Evolutionary conservation across 345 rosid species (phyloP).

Genomic region (Noccaea bulbosa): DNA sequence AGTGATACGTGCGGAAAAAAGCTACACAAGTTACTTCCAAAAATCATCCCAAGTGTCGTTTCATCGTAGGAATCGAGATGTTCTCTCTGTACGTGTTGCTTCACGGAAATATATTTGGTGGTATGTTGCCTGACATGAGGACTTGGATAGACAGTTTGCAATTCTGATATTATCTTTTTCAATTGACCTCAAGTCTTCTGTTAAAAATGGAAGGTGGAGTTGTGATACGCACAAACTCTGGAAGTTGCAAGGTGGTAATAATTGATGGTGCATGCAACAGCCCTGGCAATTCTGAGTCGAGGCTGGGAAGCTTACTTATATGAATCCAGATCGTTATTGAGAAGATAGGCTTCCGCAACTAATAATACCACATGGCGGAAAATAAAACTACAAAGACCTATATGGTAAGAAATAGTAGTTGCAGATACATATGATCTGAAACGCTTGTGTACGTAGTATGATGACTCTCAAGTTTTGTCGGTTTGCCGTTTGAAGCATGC

Average conservation of each 20-base stretch:
- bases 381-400: neutral
- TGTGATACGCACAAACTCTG: neutral
- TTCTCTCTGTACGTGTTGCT: constrained; percentile 30
- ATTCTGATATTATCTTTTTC: neutral
- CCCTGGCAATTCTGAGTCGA: neutral
- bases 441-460: too few species aligned
- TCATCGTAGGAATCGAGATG: constrained; percentile 32
- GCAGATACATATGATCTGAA: too few species aligned
- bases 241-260: constrained; percentile 18
- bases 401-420: constrained; percentile 12
- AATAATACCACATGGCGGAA: neutral
- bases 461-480: too few species aligned
- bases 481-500: too few species aligned
- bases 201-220: constrained; percentile 11
- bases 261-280: constrained; percentile 15
- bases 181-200: neutral
- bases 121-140: constrained; percentile 19
- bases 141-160: constrained; percentile 10
- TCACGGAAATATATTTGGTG: constrained; percentile 4
- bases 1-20: constrained; percentile 49
- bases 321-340: neutral
- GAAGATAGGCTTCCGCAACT: constrained; percentile 26
- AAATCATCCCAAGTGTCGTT: constrained; percentile 75
- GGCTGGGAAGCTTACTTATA: constrained; percentile 24
- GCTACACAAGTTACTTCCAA: constrained; percentile 63